phyloP scores from a whole-genome alignment of 164 flowering plant species.

The Akebia trifoliata region DNA sequence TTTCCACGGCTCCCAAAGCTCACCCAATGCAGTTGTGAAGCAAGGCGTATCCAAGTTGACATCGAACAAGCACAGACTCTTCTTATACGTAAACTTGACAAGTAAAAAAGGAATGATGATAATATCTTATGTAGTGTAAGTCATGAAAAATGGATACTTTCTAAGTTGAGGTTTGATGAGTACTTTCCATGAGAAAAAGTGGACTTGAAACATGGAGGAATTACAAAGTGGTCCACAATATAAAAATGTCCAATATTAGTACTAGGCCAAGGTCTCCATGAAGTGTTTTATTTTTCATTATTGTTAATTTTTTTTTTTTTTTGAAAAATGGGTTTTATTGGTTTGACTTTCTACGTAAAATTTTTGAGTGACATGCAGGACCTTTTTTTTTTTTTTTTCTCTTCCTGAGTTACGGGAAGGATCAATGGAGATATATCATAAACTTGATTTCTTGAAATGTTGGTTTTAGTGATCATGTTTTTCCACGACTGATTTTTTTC shows the following conservation, averaged over 20 bases:
- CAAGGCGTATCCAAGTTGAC: slow-evolving; percentile 67
- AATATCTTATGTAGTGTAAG: slow-evolving; percentile 60
- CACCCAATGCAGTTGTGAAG: slow-evolving; percentile 74
- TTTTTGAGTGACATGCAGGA: neutral
- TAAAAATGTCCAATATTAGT: too few species aligned
- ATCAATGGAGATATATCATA: neutral
- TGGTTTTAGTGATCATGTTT: too few species aligned
- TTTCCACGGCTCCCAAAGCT: slow-evolving; percentile 84
- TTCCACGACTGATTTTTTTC: too few species aligned
- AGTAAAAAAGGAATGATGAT: slow-evolving; percentile 80
- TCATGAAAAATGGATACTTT: slow-evolving; percentile 58
- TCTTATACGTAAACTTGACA: slow-evolving; percentile 81
- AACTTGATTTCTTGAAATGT: neutral
- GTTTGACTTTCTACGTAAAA: neutral
- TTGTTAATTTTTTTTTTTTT: too few species aligned
- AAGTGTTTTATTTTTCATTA: too few species aligned
- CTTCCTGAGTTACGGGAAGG: neutral
- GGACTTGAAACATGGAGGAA: too few species aligned
- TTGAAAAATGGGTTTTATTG: neutral
- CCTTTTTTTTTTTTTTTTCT: neutral
- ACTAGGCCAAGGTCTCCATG: too few species aligned
- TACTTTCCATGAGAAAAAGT: too few species aligned
- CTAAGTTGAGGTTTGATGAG: too few species aligned
- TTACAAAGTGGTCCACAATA: too few species aligned
- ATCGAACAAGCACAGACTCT: slow-evolving; percentile 76